Percentiles rank a stretch among this genome's conserved stretches.
phyloP scores from a whole-genome alignment of 495 filamentous ascomycete species.

The Bacidia gigantensis region DNA sequence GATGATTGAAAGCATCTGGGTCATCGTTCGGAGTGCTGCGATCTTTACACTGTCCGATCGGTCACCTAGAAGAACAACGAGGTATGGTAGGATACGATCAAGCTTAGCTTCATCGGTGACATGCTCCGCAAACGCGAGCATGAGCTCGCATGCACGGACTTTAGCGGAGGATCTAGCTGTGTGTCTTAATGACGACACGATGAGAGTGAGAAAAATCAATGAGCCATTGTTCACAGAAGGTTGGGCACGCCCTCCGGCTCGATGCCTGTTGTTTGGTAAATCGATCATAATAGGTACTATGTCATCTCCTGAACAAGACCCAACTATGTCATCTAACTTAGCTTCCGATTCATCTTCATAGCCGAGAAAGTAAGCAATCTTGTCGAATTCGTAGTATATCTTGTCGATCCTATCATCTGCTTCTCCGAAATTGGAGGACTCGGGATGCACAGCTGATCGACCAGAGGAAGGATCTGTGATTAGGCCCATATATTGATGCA shows the following conservation, averaged over 20 bases:
- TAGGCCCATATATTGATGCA: conserved; percentile 92
- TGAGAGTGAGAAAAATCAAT: conserved; percentile 76
- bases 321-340: conserved; percentile 12
- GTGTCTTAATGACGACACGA: conserved; percentile 77
- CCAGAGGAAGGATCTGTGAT: conserved; percentile 89
- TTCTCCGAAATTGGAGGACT: conserved; percentile 56
- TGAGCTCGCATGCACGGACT: conserved; percentile 80
- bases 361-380: conserved; percentile 86
- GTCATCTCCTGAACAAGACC: conserved; percentile 17
- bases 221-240: conserved; percentile 68
- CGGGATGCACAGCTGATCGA: conserved; percentile 46
- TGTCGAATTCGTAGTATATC: conserved; percentile 90
- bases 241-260: conserved; percentile 21
- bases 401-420: conserved; percentile 88
- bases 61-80: conserved; percentile 70
- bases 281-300: conserved; percentile 69
- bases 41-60: conserved; percentile 68
- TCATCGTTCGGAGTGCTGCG: conserved; percentile 69
- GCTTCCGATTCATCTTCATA: conserved; percentile 37
- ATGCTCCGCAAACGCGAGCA: conserved; percentile 83
- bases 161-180: conserved; percentile 77
- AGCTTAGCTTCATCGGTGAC: conserved; percentile 93
- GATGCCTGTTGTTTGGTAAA: conserved; percentile 68
- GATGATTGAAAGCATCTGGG: conserved; percentile 79
- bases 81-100: conserved; percentile 82